A percentile compares a stretch with the other conserved stretches of the same genome.
These are phyloP conservation scores for Hypoxylon sp. DNA, from an alignment of 2,329 filamentous ascomycete genomes.

Conservation along the genomic window DNA sequence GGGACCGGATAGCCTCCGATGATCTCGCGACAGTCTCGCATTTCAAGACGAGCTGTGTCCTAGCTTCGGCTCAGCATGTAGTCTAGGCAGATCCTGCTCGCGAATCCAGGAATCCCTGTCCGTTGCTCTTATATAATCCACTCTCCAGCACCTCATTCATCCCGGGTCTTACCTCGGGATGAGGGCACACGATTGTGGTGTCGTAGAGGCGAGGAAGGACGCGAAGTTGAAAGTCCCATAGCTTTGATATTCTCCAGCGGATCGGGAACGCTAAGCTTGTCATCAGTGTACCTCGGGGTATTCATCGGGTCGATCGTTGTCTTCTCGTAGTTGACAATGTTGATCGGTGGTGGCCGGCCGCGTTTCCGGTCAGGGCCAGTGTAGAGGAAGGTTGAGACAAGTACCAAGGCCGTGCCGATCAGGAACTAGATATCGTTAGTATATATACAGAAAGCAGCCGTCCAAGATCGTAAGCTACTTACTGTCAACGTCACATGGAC, in stretches of 20 bases:
- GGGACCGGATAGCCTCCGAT: slow-evolving; percentile 16
- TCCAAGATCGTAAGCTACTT: slow-evolving; percentile 51
- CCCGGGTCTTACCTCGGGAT: slow-evolving; percentile 42
- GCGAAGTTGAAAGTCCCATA: slow-evolving; percentile 47
- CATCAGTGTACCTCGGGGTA: slow-evolving; percentile 42
- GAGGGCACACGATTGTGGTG: slow-evolving; percentile 43
- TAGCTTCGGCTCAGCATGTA: slow-evolving; percentile 32
- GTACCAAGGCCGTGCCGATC: slow-evolving; percentile 78
- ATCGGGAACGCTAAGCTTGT: slow-evolving; percentile 45
- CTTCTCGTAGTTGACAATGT: slow-evolving; percentile 81
- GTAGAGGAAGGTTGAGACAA: slow-evolving; percentile 87
- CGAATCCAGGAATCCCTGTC: neutral
- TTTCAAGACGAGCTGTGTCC: neutral
- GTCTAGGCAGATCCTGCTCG: slow-evolving; percentile 4
- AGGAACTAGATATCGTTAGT: slow-evolving; percentile 70
- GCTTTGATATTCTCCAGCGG: slow-evolving; percentile 42
- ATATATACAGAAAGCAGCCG: neutral
- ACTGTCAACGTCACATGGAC: slow-evolving; percentile 77
- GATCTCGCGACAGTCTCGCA: neutral
- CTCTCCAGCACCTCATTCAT: slow-evolving; percentile 38
- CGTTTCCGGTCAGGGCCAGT: slow-evolving; percentile 70
- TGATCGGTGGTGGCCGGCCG: slow-evolving; percentile 70
- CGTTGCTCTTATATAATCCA: neutral
- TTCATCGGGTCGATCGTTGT: slow-evolving; percentile 62
- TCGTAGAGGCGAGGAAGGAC: slow-evolving; percentile 46